Evolutionary conservation across 805 yeast species (phyloP), one percentile per base, ranked within the genome.

Genomic region (Kazachstania martiniae): DNA sequence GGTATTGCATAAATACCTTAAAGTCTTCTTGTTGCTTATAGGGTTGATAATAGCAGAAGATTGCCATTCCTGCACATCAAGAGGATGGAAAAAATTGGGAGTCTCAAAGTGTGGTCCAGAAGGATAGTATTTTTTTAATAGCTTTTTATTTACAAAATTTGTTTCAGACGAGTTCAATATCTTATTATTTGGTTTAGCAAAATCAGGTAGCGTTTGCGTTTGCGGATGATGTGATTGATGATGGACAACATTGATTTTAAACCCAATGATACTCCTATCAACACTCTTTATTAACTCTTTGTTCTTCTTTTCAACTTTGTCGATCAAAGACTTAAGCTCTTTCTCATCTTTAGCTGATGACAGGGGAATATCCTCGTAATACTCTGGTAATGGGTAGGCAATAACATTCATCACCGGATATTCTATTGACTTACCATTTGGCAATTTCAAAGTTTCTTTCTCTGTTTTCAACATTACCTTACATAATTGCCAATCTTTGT

Each of bases 61-160:
- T n/a, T n/a, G n/a, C n/a, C n/a, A n/a, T n/a, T n/a, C n/a, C n/a
- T n/a, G n/a, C n/a, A n/a, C n/a, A n/a, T n/a, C n/a, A n/a, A n/a
- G n/a, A n/a, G 41, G 50, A 35, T 33, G 59, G 47, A 46, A 50
- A 39, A 55, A 55, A 28, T 34, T 43, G 18, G 47, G 52, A 16
- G 35, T 42, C 28, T 17, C 45, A 49, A 44, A 46, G 8, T 31
- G 29, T 8, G 22, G 18, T 4, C 34, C 26, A 7, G 38, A 31
- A 7, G 28, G 34, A 29, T 51, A 51, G 27, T 41, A 49, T 15
- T 43, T 28, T 17, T 39, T 34, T 10, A 59, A 38, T 67, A 44
- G 4, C 66, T 24, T 18, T 49, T 51, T 18, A 54, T 51, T 60
- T 74, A 65, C 12, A 74, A 52, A 18, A 57, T 53, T 36, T 73